These are phyloP conservation scores for Lachancea meyersii DNA, from an alignment of 805 yeast genomes.

Conservation along the genomic window DNA sequence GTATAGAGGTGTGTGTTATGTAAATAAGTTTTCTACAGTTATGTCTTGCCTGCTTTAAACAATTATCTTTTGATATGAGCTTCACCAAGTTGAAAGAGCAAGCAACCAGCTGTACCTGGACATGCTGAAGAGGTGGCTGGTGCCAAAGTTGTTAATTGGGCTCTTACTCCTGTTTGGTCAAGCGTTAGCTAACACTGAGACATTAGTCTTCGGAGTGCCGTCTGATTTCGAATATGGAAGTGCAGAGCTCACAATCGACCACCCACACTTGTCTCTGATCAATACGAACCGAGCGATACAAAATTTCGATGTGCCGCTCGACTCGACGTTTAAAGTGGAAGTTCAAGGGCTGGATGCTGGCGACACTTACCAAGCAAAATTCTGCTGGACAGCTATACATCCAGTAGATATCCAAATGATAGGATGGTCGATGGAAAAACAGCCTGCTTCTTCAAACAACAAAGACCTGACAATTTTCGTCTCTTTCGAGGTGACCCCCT, in stretches of 20 bases:
- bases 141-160: background rate
- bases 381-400: slow-evolving; percentile 31
- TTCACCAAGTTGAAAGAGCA: background rate
- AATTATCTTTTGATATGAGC: no score
- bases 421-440: slow-evolving; percentile 13
- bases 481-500: slow-evolving; percentile 10
- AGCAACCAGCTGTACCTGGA: no score
- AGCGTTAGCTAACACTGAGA: slow-evolving; percentile 18
- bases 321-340: slow-evolving; percentile 13
- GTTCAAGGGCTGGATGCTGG: slow-evolving; percentile 12
- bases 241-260: background rate
- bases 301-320: slow-evolving; percentile 2
- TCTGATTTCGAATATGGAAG: slow-evolving; percentile 6
- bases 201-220: slow-evolving; percentile 16
- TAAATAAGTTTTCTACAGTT: no score
- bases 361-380: slow-evolving; percentile 21
- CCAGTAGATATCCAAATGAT: slow-evolving; percentile 20
- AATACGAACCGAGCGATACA: slow-evolving; percentile 8
- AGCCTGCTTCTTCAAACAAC: slow-evolving; percentile 8
- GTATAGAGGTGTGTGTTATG: no score
- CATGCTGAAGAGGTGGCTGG: background rate
- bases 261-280: slow-evolving; percentile 3
- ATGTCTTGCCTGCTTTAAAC: no score
- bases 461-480: slow-evolving; percentile 15
- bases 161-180: background rate